Conservation (phyloP, 768 basidiomycete genomes). For the Lepiota subincarnata region DNA sequence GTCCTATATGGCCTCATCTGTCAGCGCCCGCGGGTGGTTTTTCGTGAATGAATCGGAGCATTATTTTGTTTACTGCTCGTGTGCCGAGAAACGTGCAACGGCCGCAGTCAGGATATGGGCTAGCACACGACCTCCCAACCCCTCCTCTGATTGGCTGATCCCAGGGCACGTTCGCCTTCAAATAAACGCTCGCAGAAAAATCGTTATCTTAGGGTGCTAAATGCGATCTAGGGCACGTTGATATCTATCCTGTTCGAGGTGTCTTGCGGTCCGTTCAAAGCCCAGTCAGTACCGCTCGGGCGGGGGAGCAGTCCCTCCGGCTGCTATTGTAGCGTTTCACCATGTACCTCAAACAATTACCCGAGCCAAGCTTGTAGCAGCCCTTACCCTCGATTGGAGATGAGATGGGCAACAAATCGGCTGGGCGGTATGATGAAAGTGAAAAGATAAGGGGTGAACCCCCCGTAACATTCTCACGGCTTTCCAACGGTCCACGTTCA, state of each 20-base stretch:
- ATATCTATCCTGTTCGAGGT: background rate
- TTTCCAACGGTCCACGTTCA: too few relatives aligned
- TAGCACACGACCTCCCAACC: constrained; percentile 17
- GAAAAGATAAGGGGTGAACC: too few relatives aligned
- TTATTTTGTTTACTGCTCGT: constrained; percentile 16
- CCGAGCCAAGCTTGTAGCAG: too few relatives aligned
- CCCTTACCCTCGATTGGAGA: too few relatives aligned
- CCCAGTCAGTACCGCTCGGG: background rate
- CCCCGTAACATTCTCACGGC: too few relatives aligned
- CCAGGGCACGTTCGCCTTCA: constrained; percentile 17
- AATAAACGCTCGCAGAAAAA: background rate
- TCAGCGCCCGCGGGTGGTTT: background rate
- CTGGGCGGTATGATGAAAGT: too few relatives aligned
- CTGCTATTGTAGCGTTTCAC: too few relatives aligned
- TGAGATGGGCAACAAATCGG: too few relatives aligned
- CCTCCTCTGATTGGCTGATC: constrained; percentile 16
- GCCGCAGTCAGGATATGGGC: background rate
- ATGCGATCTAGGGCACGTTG: background rate
- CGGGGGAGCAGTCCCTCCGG: too few relatives aligned
- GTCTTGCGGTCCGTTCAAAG: background rate
- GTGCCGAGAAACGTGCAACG: constrained; percentile 23
- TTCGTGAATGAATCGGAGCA: constrained; percentile 5
- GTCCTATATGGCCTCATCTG: background rate
- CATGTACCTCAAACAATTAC: too few relatives aligned
- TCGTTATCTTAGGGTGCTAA: background rate